Conservation (phyloP, 75 land plant genomes). For the Adiantum capillusveneris region DNA sequence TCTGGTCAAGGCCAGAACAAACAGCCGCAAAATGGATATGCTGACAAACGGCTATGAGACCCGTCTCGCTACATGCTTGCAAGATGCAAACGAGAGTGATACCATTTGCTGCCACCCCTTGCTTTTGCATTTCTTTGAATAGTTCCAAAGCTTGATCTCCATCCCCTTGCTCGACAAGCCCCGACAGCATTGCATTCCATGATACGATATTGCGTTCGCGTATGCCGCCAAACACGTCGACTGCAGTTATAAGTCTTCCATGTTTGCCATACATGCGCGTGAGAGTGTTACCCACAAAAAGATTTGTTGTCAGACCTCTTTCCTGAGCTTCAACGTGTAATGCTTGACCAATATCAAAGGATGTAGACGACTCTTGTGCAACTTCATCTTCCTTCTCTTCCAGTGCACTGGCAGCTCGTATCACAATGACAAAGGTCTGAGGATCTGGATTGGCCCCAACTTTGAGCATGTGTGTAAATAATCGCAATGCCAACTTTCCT, state of each 20-base stretch:
- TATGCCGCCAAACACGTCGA: background rate
- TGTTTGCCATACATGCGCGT: background rate
- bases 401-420: background rate
- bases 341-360: background rate
- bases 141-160: background rate
- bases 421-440: background rate
- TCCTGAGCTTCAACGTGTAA: background rate
- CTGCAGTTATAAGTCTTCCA: background rate
- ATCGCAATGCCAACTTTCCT: background rate
- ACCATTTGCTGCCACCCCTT: background rate
- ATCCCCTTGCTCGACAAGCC: constrained; percentile 3
- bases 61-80: background rate
- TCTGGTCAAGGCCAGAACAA: background rate
- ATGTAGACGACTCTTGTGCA: background rate
- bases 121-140: constrained; percentile 1
- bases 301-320: background rate
- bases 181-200: constrained; percentile 7
- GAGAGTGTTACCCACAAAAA: constrained; percentile 3
- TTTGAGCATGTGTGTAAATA: background rate
- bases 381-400: background rate
- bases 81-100: background rate
- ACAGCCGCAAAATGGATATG: background rate
- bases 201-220: background rate
- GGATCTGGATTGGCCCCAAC: background rate
- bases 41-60: background rate